Conservation (phyloP, 2,329 filamentous ascomycete species). For the Aspergillus fumigatus region DNA sequence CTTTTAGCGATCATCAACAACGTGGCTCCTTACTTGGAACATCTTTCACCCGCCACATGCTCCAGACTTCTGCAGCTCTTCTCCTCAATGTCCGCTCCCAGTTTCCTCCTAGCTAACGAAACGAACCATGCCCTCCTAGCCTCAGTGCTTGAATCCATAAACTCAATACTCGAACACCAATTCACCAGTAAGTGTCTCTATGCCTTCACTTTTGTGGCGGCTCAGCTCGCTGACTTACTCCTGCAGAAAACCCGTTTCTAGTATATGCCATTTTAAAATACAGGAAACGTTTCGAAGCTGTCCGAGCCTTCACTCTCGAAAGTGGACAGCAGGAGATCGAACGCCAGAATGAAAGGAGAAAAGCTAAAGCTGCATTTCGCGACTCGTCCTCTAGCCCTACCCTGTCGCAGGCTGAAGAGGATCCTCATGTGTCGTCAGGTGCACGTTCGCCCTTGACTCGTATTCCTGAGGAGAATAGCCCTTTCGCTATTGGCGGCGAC, state of each 20-base stretch:
- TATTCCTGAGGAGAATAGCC: slow-evolving; percentile 71
- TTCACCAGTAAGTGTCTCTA: slow-evolving; percentile 60
- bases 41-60: slow-evolving; percentile 68
- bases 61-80: slow-evolving; percentile 84
- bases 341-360: slow-evolving; percentile 64
- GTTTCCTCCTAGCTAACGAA: slow-evolving; percentile 88
- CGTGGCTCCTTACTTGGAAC: slow-evolving; percentile 76
- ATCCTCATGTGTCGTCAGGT: slow-evolving; percentile 42
- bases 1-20: slow-evolving; percentile 92
- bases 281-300: slow-evolving; percentile 74
- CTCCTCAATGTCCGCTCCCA: slow-evolving; percentile 86
- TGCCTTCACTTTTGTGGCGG: not conserved
- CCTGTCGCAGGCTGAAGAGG: slow-evolving; percentile 39
- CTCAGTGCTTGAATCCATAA: slow-evolving; percentile 82
- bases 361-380: slow-evolving; percentile 51
- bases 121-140: slow-evolving; percentile 77
- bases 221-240: slow-evolving; percentile 16
- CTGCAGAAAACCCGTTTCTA: slow-evolving; percentile 70
- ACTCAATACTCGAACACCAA: slow-evolving; percentile 84
- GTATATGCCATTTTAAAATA: slow-evolving; percentile 75
- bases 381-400: slow-evolving; percentile 34
- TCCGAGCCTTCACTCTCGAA: slow-evolving; percentile 85
- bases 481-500: slow-evolving; percentile 83
- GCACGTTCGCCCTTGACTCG: slow-evolving; percentile 58
- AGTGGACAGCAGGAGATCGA: slow-evolving; percentile 90